Conservation (phyloP, 164 flowering plant species). For the Sedum album region DNA sequence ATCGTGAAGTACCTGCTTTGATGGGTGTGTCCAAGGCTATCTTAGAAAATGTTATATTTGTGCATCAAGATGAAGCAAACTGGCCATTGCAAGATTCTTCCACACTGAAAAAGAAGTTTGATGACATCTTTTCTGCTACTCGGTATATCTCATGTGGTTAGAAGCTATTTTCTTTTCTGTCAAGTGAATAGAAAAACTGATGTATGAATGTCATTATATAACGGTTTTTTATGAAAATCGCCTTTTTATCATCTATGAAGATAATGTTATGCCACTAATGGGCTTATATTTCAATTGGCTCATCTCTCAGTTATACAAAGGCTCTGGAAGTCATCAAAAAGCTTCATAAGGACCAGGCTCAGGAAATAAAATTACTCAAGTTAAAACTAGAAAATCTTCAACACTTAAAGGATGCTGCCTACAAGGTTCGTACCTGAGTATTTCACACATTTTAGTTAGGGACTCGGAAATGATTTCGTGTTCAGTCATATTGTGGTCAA, state of each 20-base stretch:
- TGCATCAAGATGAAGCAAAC: slow-evolving; percentile 94
- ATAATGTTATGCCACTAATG: neutral
- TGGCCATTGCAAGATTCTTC: slow-evolving; percentile 99
- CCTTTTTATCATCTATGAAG: neutral
- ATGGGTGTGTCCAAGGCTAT: slow-evolving; percentile 99
- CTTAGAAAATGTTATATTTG: slow-evolving; percentile 94
- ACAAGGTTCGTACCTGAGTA: slow-evolving; percentile 41
- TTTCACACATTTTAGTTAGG: neutral
- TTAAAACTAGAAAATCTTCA: slow-evolving; percentile 90
- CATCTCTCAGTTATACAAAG: slow-evolving; percentile 63
- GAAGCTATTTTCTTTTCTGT: neutral
- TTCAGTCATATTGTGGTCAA: neutral
- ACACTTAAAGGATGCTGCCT: slow-evolving; percentile 87
- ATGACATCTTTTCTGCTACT: slow-evolving; percentile 97
- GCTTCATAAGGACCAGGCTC: slow-evolving; percentile 97
- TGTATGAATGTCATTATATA: neutral
- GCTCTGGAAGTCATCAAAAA: slow-evolving; percentile 97
- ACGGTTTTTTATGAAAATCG: neutral
- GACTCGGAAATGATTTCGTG: neutral
- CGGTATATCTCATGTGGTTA: slow-evolving; percentile 33
- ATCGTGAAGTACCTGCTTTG: slow-evolving; percentile 87
- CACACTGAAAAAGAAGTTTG: slow-evolving; percentile 91
- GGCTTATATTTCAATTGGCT: neutral
- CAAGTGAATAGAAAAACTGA: neutral
- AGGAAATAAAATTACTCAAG: slow-evolving; percentile 85